A percentile compares a stretch with the other conserved stretches of the same genome.
phyloP scores from a whole-genome alignment of 1,284 basidiomycete species.

The Sporisorium scitamineum region DNA sequence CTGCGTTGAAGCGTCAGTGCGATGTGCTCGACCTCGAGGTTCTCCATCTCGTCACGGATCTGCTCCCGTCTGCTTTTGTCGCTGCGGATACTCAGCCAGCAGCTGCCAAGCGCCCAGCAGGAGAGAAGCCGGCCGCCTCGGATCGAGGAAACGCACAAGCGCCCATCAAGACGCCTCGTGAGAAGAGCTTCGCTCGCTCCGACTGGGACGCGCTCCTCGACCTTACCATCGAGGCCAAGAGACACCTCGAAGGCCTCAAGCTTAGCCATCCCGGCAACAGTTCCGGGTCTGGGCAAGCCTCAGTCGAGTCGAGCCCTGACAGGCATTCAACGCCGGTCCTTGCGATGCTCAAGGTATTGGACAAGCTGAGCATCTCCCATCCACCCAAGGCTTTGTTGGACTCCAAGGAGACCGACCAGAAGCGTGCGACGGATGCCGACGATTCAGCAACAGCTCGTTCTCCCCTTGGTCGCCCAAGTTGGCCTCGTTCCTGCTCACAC shows the following conservation, averaged over 20 bases:
- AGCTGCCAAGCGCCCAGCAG: conserved; percentile 6
- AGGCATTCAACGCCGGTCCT: conserved; percentile 22
- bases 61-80: conserved; percentile 38
- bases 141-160: conserved; percentile 5
- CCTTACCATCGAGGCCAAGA: conserved; percentile 56
- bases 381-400: conserved; percentile 25
- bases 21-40: conserved; percentile 62
- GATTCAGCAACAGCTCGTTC: conserved; percentile 13
- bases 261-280: conserved; percentile 15
- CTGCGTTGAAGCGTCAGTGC: conserved; percentile 58
- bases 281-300: conserved; percentile 6
- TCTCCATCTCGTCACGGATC: conserved; percentile 58
- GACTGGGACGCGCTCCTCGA: conserved; percentile 66
- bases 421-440: conserved; percentile 11
- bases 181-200: conserved; percentile 23
- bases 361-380: conserved; percentile 34
- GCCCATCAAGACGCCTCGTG: conserved; percentile 6
- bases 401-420: conserved; percentile 17
- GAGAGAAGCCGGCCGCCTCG: conserved; percentile 9
- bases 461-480: conserved; percentile 61
- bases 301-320: conserved; percentile 5
- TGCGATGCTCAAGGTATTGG: conserved; percentile 42
- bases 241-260: conserved; percentile 60
- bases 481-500: conserved; percentile 55
- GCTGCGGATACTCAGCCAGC: conserved; percentile 8